Evolutionary conservation across 1,284 basidiomycete genomes (phyloP).

Genomic region (Vanrija pseudolonga): DNA sequence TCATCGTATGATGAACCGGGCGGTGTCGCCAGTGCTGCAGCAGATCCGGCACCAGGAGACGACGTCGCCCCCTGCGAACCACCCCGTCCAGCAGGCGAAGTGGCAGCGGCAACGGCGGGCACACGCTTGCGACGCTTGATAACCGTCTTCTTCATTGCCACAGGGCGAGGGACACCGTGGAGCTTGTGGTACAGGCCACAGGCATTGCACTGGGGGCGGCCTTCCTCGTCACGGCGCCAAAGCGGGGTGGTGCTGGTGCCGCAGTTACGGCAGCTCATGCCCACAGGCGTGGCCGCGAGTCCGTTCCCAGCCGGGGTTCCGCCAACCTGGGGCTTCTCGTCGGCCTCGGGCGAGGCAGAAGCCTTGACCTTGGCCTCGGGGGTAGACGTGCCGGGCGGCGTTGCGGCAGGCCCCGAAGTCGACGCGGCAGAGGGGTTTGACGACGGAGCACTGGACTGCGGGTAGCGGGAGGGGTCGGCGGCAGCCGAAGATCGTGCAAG

Average conservation of each 20-base stretch:
- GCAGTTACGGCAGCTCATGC: slow-evolving; percentile 86
- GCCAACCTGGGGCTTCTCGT: slow-evolving; percentile 9
- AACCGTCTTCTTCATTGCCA: slow-evolving; percentile 97
- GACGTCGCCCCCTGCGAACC: slow-evolving; percentile 11
- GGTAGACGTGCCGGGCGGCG: not conserved
- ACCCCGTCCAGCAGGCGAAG: slow-evolving; percentile 11
- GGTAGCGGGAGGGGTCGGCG: slow-evolving; percentile 1
- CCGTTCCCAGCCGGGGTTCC: slow-evolving; percentile 29
- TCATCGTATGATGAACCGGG: slow-evolving; percentile 4
- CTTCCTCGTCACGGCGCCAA: slow-evolving; percentile 89
- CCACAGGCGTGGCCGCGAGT: slow-evolving; percentile 57
- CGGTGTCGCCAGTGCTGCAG: not conserved
- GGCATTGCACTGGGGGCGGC: slow-evolving; percentile 71
- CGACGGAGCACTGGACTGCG: not conserved
- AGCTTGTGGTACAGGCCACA: slow-evolving; percentile 97
- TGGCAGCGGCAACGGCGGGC: slow-evolving; percentile 59
- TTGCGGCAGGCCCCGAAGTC: not conserved
- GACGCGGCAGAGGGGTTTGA: not conserved
- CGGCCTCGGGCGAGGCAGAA: slow-evolving; percentile 16
- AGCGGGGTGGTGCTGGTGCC: slow-evolving; percentile 90
- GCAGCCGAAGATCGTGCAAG: not conserved
- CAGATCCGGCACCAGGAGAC: not conserved
- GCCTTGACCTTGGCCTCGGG: slow-evolving; percentile 1
- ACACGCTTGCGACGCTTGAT: slow-evolving; percentile 98
- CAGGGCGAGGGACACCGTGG: slow-evolving; percentile 92